Evolutionary conservation across 2,329 filamentous ascomycete genomes (phyloP).

Genomic region (Colletotrichum eleusines): DNA sequence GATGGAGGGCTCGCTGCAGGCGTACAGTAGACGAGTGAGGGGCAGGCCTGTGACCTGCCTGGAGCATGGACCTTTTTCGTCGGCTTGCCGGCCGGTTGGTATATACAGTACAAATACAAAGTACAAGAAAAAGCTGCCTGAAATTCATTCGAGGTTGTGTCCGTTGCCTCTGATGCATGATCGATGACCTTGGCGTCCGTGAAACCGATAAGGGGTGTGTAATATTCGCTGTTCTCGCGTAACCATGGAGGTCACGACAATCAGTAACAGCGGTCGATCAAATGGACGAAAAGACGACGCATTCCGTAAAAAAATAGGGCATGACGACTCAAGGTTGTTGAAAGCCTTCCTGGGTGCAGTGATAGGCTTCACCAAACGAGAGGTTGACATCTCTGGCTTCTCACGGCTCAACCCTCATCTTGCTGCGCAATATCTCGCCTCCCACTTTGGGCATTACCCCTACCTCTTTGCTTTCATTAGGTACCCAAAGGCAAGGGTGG

Average conservation of each 20-base stretch:
- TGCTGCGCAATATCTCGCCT: neutral
- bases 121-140: constrained; percentile 2
- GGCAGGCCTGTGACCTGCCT: constrained; percentile 25
- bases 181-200: neutral
- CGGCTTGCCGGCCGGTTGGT: constrained; percentile 12
- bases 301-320: no score
- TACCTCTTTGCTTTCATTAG: neutral
- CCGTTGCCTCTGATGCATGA: neutral
- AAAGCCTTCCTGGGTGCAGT: no score
- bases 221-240: neutral
- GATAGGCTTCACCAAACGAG: neutral
- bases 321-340: no score
- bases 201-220: neutral
- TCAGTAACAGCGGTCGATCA: no score
- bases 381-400: neutral
- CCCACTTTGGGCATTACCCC: no score
- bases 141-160: neutral
- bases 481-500: neutral
- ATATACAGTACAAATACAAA: constrained; percentile 35
- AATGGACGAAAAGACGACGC: no score
- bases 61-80: constrained; percentile 16
- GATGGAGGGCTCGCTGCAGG: constrained; percentile 21
- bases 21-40: constrained; percentile 25
- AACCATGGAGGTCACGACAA: neutral
- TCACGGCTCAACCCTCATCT: no score